Evolutionary conservation across 2,329 filamentous ascomycete genomes (phyloP).

Genomic region (Kalmusia sp.): DNA sequence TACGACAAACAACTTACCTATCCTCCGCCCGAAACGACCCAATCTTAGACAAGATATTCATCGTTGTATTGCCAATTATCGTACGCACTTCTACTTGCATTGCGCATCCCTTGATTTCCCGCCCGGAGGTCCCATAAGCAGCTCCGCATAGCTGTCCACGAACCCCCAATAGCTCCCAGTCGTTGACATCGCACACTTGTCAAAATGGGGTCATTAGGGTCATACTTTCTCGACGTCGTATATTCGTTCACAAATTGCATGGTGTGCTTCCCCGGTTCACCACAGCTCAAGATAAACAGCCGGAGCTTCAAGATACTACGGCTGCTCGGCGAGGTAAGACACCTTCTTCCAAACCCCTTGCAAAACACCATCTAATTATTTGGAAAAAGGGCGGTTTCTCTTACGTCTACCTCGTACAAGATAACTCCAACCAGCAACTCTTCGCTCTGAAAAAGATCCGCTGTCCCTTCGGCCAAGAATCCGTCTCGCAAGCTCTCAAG

Average conservation of each 20-base stretch:
- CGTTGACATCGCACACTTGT: not conserved
- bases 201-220: constrained; percentile 46
- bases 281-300: constrained; percentile 92
- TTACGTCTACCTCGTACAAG: constrained; percentile 98
- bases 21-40: not conserved
- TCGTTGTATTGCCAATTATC: not conserved
- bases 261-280: constrained; percentile 93
- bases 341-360: not conserved
- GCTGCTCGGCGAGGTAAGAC: constrained; percentile 82
- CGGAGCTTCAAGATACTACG: constrained; percentile 95
- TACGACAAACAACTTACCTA: not conserved
- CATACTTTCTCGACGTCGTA: constrained; percentile 82
- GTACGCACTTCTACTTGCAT: not conserved
- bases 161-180: not conserved
- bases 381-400: constrained; percentile 83
- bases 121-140: constrained; percentile 10
- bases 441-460: constrained; percentile 99
- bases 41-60: not conserved
- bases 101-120: constrained; percentile 4
- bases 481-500: constrained; percentile 90
- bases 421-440: constrained; percentile 80
- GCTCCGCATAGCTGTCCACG: constrained; percentile 17
- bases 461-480: constrained; percentile 97
- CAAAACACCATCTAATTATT: not conserved
- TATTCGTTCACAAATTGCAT: constrained; percentile 95